Evolutionary conservation across 2,329 filamentous ascomycete species (phyloP).

Genomic region (Pseudogymnoascus sp.): DNA sequence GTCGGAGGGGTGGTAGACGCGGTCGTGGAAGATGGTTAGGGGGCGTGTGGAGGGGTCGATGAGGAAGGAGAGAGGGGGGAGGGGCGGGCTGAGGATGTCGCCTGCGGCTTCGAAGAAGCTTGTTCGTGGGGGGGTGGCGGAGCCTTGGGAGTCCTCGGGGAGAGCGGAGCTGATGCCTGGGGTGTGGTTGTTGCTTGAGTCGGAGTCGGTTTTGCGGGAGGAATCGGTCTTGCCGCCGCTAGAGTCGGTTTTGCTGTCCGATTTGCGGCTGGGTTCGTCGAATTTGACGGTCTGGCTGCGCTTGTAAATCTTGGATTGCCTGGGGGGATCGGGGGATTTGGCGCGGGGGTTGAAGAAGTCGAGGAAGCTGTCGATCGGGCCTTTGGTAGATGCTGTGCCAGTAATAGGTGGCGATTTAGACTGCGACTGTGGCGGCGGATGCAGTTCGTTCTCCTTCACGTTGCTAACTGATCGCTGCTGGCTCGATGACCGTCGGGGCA

Average conservation of each 20-base stretch:
- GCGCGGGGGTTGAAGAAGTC: slow-evolving; percentile 62
- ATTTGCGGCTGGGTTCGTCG: slow-evolving; percentile 28
- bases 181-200: slow-evolving; percentile 33
- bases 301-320: slow-evolving; percentile 63
- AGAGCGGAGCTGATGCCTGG: slow-evolving; percentile 32
- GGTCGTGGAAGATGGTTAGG: slow-evolving; percentile 91
- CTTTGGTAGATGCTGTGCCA: not conserved
- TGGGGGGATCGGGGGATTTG: slow-evolving; percentile 41
- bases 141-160: slow-evolving; percentile 33
- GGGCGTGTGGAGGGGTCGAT: slow-evolving; percentile 73
- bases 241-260: not conserved
- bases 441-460: slow-evolving; percentile 19
- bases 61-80: slow-evolving; percentile 74
- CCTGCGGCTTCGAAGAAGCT: slow-evolving; percentile 93
- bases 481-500: not conserved
- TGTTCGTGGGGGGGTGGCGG: slow-evolving; percentile 73
- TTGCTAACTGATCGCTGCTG: not conserved
- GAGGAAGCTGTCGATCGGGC: slow-evolving; percentile 13
- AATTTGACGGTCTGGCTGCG: slow-evolving; percentile 64
- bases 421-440: slow-evolving; percentile 12
- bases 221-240: slow-evolving; percentile 9
- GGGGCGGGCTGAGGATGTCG: slow-evolving; percentile 80
- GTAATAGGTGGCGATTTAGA: slow-evolving; percentile 35
- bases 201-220: slow-evolving; percentile 26
- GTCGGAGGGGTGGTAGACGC: slow-evolving; percentile 86